Percentiles rank a stretch among this genome's conserved stretches.
Evolutionary conservation across 2,329 filamentous ascomycete species (phyloP).

Genomic region (Exophiala bonariae): DNA sequence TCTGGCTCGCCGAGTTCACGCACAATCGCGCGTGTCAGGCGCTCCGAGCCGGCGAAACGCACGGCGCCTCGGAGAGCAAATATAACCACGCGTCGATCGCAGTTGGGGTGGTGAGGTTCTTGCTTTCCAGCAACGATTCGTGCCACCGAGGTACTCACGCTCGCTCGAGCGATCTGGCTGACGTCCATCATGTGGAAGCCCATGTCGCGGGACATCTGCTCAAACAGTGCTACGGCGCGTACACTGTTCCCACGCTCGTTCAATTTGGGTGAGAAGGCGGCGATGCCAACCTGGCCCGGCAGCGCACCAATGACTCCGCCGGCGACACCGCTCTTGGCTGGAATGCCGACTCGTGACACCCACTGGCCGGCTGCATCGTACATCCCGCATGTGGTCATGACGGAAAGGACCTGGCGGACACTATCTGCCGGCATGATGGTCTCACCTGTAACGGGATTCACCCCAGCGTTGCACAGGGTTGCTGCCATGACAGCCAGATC

Average conservation of each 20-base stretch:
- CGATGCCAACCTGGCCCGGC: conserved; percentile 19
- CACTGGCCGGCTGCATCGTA: conserved; percentile 16
- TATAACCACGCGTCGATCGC: conserved; percentile 16
- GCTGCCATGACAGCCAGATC: conserved; percentile 20
- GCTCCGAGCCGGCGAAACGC: conserved; percentile 17
- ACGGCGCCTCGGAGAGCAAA: conserved; percentile 17
- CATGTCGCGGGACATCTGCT: conserved; percentile 18
- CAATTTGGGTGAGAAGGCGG: conserved; percentile 19
- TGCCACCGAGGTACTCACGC: conserved; percentile 19
- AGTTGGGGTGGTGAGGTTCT: conserved; percentile 18
- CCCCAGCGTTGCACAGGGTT: conserved; percentile 17
- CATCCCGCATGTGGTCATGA: conserved; percentile 20
- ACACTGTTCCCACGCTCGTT: conserved; percentile 14
- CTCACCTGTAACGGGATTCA: conserved; percentile 17
- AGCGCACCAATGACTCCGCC: conserved; percentile 17
- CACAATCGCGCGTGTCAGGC: conserved; percentile 17
- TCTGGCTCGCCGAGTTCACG: conserved; percentile 17
- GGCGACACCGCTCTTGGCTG: conserved; percentile 18
- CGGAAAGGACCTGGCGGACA: conserved; percentile 19
- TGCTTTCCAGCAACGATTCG: conserved; percentile 15
- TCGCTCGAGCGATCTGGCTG: conserved; percentile 17
- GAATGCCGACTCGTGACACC: conserved; percentile 18
- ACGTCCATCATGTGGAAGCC: conserved; percentile 21
- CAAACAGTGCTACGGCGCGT: conserved; percentile 15
- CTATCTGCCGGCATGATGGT: conserved; percentile 16